A percentile compares a stretch with the other conserved stretches of the same genome.
These are phyloP conservation scores for Aspergillus tanneri DNA, from an alignment of 2,329 filamentous ascomycete species.

Conservation along the genomic window DNA sequence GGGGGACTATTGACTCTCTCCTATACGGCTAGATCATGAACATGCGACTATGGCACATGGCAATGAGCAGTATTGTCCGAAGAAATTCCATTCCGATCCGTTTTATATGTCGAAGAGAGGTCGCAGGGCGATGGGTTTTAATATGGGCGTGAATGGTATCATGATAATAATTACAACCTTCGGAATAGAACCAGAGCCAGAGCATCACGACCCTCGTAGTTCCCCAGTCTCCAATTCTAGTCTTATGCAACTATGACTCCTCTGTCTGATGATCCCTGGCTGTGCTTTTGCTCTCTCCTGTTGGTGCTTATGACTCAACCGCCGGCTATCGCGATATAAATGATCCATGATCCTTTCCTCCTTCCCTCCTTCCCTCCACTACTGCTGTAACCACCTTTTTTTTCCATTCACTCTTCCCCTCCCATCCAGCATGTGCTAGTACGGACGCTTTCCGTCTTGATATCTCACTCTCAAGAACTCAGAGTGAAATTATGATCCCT, in stretches of 20 bases:
- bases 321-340: slow-evolving; percentile 13
- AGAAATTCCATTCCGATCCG: too few species aligned
- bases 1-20: slow-evolving; percentile 13
- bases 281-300: too few species aligned
- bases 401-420: background rate
- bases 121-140: too few species aligned
- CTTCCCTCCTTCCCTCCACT: background rate
- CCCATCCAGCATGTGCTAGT: slow-evolving; percentile 1
- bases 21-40: slow-evolving; percentile 11
- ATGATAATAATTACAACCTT: too few species aligned
- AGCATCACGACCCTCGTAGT: too few species aligned
- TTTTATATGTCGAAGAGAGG: too few species aligned
- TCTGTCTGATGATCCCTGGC: too few species aligned
- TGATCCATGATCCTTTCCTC: background rate
- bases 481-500: slow-evolving; percentile 40
- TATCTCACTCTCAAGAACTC: slow-evolving; percentile 6
- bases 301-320: slow-evolving; percentile 7
- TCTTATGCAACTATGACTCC: too few species aligned
- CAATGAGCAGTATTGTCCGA: slow-evolving; percentile 1
- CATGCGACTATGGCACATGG: slow-evolving; percentile 11
- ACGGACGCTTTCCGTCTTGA: background rate
- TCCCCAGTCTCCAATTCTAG: too few species aligned
- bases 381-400: slow-evolving; percentile 1
- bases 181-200: too few species aligned
- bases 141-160: too few species aligned